phyloP scores from a whole-genome alignment of 176 grass and related monocot genomes.

The Tillandsia fasciculata region DNA sequence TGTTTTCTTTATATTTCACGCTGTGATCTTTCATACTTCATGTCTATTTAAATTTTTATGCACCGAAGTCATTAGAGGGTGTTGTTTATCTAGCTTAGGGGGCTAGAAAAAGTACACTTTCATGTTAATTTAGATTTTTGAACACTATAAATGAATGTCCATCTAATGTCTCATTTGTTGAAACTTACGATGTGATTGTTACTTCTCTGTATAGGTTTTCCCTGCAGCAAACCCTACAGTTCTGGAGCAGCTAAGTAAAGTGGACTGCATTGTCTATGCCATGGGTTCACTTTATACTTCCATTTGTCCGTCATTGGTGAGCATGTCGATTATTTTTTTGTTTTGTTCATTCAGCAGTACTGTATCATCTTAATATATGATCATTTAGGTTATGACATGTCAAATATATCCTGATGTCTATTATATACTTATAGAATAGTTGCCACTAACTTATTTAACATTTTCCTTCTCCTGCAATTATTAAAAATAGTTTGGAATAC shows the following conservation, averaged over 20 bases:
- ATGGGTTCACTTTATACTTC: constrained; percentile 98
- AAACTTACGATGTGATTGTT: background rate
- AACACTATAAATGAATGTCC: background rate
- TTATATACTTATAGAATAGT: too few species aligned
- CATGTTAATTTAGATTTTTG: background rate
- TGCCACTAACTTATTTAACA: too few species aligned
- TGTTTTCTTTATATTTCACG: background rate
- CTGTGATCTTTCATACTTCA: background rate
- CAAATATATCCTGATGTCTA: too few species aligned
- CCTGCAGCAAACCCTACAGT: constrained; percentile 71
- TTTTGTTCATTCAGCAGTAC: constrained; percentile 6
- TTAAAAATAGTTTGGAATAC: too few species aligned
- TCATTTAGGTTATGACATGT: too few species aligned
- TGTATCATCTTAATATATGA: background rate
- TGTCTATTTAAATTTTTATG: background rate
- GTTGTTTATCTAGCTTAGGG: too few species aligned
- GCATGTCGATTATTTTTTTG: constrained; percentile 5
- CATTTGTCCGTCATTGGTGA: constrained; percentile 87
- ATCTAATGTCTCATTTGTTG: background rate
- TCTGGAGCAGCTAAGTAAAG: constrained; percentile 74
- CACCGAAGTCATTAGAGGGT: background rate
- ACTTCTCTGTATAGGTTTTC: constrained; percentile 52
- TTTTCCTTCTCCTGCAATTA: too few species aligned
- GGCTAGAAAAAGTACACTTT: background rate
- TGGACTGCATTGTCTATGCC: constrained; percentile 88